These are phyloP conservation scores for Mortierella sp. DNA, from an alignment of 371 early-diverging fungal genomes.

Conservation along the genomic window DNA sequence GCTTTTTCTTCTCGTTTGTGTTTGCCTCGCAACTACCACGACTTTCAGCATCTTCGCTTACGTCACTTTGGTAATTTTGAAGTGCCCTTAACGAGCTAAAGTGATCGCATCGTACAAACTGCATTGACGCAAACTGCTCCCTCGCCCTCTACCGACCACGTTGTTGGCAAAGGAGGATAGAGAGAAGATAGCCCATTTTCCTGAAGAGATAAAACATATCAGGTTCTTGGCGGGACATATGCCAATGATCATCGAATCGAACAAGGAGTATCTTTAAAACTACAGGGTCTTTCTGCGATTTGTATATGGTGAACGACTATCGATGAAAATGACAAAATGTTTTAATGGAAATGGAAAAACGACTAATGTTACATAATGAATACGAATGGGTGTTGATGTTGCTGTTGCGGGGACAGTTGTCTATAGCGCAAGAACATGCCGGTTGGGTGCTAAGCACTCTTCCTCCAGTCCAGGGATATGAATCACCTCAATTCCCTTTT, in stretches of 20 bases:
- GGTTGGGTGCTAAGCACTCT: conserved; percentile 80
- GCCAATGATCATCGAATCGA: background rate
- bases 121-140: background rate
- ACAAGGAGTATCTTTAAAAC: background rate
- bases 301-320: background rate
- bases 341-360: background rate
- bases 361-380: background rate
- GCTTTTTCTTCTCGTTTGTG: conserved; percentile 7
- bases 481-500: conserved; percentile 75
- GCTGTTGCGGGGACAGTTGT: too few species aligned
- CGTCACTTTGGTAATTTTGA: background rate
- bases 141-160: background rate
- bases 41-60: background rate
- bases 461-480: conserved; percentile 80
- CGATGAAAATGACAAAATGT: background rate
- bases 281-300: background rate
- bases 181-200: too few species aligned
- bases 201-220: too few species aligned
- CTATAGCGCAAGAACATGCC: conserved; percentile 66
- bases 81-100: background rate
- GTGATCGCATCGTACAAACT: too few species aligned
- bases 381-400: too few species aligned
- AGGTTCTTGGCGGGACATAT: too few species aligned
- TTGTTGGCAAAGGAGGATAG: background rate
- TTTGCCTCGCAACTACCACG: background rate